Evolutionary conservation across 2,329 filamentous ascomycete species (phyloP).

Genomic region (Trichoderma gracile): DNA sequence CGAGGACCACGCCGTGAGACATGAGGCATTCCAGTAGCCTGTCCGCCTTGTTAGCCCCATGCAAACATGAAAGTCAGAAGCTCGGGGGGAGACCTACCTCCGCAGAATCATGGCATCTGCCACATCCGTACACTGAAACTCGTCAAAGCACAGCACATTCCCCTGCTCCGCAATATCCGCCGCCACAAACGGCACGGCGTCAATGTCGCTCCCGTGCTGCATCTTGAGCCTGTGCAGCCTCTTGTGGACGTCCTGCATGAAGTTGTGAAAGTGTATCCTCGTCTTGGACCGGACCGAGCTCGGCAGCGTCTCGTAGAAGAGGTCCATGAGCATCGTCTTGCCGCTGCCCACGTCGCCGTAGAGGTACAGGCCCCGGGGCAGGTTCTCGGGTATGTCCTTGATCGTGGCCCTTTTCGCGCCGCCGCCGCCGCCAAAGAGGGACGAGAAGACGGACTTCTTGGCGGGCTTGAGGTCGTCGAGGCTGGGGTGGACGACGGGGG

Average conservation of each 20-base stretch:
- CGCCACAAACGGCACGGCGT: conserved; percentile 87
- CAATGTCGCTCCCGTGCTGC: conserved; percentile 82
- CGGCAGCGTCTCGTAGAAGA: conserved; percentile 93
- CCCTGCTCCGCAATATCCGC: conserved; percentile 87
- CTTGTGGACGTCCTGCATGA: conserved; percentile 98
- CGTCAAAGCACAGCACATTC: conserved; percentile 93
- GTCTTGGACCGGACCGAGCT: conserved; percentile 77
- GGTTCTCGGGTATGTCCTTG: conserved; percentile 63
- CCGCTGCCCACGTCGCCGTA: conserved; percentile 96
- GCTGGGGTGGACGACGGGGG: conserved; percentile 72
- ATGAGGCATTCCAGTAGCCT: conserved; percentile 85
- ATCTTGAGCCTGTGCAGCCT: conserved; percentile 88
- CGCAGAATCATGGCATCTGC: conserved; percentile 98
- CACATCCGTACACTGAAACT: conserved; percentile 98
- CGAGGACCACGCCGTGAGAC: conserved; percentile 93
- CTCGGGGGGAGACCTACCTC: conserved; percentile 46
- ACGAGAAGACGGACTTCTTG: conserved; percentile 58
- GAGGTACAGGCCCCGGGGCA: conserved; percentile 90
- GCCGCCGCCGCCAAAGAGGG: conserved; percentile 59
- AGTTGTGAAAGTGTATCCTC: conserved; percentile 97
- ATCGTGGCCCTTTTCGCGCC: conserved; percentile 42
- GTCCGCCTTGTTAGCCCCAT: conserved; percentile 25
- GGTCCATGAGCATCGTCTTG: conserved; percentile 99
- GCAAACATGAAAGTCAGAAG: too few species aligned
- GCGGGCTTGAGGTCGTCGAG: conserved; percentile 65